Base-by-base conservation (phyloP, 2,329 filamentous ascomycete genomes). In the Xylariomycetidae sp. region DNA sequence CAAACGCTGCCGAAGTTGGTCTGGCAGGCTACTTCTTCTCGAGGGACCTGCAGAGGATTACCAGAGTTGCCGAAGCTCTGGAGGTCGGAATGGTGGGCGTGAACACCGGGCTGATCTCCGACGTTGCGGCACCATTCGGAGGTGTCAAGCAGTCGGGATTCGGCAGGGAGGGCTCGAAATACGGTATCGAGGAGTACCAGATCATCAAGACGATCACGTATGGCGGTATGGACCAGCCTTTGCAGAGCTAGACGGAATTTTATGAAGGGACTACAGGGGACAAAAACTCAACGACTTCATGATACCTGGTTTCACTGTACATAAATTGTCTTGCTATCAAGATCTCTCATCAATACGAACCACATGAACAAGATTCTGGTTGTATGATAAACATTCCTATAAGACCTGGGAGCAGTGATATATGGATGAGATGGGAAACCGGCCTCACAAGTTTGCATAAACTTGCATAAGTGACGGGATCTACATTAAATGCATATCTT, bases 11-110 rank as follows among this genome's bases (percentile, higher is more conserved):
- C 2, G 81, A 90, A 33, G 89, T 97, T 23, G 92, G 92, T 2
- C 72, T 98, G 22, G 92, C 90, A 0, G 90, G 87, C 1, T 97
- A 97, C 66, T 95, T 98, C 68, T 97, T 87, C 70, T 88, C 77
- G 5, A 62, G 65, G 31, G 74, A 85, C 50, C 41, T 84, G 10
- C 66, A 73, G 51, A 63, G 81, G 6, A 70, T 77, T 17, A 64
- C 69, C 48, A 68, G 81, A 30, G 73, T 86, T 0, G 76, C 80
- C 0, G 81, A 85, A 62, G 70, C 72, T 12, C 64, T 94, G 25
- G 84, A 94, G 56, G 85, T 90, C 1, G 88, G 87, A 33, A 94
- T 94, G 88, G 77, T 94, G 1, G 87, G 86, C 35, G 78, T 89
- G 40, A 90, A 90, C 61, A 88, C 84, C 1, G 85, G 85, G 2